Evolutionary conservation across 331 rosid genomes (phyloP).

Genomic region (Acacia concinna): DNA sequence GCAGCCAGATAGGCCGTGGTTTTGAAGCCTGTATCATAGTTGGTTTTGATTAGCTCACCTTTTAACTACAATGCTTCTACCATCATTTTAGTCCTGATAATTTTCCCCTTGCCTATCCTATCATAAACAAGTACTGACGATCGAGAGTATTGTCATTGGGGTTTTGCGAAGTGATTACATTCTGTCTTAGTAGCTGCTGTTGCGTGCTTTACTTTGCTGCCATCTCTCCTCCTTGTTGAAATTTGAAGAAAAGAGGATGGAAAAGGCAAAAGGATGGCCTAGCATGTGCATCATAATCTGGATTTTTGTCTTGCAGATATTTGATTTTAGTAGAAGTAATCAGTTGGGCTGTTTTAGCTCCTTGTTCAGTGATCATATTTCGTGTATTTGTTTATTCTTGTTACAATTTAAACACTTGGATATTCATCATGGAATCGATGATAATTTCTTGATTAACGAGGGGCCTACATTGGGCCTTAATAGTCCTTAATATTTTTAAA

Average conservation of each 20-base stretch:
- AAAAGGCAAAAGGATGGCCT: neutral
- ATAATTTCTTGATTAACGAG: slow-evolving; percentile 18
- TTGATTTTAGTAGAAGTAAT: neutral
- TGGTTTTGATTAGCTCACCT: neutral
- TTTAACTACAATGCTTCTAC: neutral
- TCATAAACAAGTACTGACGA: neutral
- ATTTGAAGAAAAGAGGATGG: slow-evolving; percentile 2
- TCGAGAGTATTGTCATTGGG: neutral
- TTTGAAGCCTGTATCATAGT: neutral
- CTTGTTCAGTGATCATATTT: slow-evolving; percentile 9
- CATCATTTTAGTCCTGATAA: neutral
- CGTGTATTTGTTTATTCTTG: neutral
- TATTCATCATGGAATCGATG: slow-evolving; percentile 8
- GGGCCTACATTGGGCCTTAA: neutral
- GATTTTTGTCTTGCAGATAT: slow-evolving; percentile 2
- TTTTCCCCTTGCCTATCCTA: too few relatives aligned
- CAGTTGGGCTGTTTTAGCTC: slow-evolving; percentile 24
- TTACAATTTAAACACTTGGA: slow-evolving; percentile 14
- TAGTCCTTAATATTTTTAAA: neutral
- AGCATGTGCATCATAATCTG: neutral
- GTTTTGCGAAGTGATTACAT: neutral
- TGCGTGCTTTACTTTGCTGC: slow-evolving; percentile 6
- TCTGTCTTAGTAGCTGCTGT: slow-evolving; percentile 9
- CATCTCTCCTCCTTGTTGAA: neutral
- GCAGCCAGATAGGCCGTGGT: neutral